Evolutionary conservation across 179 eudicot species (phyloP).

Genomic region (Beta corolliflora): DNA sequence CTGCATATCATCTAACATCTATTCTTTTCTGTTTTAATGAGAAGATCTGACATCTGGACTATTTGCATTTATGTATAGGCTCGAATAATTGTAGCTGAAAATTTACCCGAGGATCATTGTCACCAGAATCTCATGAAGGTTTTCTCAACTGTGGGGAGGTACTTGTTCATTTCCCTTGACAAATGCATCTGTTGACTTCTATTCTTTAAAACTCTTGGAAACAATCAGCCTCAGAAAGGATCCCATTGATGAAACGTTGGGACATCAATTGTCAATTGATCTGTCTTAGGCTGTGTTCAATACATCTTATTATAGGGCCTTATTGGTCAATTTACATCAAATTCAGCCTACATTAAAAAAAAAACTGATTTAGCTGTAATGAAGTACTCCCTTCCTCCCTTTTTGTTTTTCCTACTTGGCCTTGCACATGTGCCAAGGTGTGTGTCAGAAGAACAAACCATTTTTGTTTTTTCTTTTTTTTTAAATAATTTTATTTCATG

Average conservation of each 20-base stretch:
- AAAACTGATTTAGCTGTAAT: too few relatives aligned
- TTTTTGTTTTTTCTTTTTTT: too few relatives aligned
- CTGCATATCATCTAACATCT: neutral
- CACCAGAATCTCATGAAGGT: conserved; percentile 57
- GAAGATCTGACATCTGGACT: neutral
- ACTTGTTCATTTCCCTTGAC: conserved; percentile 6
- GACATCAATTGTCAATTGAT: neutral
- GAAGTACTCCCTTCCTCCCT: too few relatives aligned
- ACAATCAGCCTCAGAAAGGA: neutral
- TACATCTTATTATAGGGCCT: neutral
- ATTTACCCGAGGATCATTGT: conserved; percentile 56
- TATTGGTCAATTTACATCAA: neutral
- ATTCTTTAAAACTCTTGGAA: too few relatives aligned
- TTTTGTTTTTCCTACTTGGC: too few relatives aligned
- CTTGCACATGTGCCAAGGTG: too few relatives aligned
- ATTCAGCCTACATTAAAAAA: too few relatives aligned
- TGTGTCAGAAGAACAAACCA: too few relatives aligned
- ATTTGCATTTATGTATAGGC: conserved; percentile 34
- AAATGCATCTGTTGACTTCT: neutral
- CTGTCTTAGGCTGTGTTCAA: neutral
- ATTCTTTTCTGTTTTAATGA: neutral
- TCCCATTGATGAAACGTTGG: neutral
- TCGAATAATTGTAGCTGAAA: conserved; percentile 52
- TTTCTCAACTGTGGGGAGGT: conserved; percentile 55
- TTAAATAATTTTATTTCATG: too few relatives aligned